Evolutionary conservation across 192 early-diverging fungal genomes (phyloP).

Genomic region (Coemansia sp.): DNA sequence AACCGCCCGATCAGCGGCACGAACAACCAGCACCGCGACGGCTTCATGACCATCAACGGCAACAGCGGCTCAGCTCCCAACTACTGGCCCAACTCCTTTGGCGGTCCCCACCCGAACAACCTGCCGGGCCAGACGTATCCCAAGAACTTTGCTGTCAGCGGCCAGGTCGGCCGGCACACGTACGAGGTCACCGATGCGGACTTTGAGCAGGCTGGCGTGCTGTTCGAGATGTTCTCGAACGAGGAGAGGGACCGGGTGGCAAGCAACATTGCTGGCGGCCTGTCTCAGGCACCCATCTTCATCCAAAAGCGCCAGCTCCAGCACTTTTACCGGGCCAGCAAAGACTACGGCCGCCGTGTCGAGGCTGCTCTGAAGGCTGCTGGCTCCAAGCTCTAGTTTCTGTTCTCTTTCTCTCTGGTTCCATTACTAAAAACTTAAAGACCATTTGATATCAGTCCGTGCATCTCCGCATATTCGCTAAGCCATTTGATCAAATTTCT

Average conservation of each 20-base stretch:
- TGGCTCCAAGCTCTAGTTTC: constrained; percentile 49
- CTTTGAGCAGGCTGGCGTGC: constrained; percentile 64
- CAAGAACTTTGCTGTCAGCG: constrained; percentile 46
- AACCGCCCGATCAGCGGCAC: constrained; percentile 64
- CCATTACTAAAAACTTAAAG: no score
- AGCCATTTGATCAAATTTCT: no score
- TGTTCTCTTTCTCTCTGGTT: no score
- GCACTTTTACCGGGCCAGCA: constrained; percentile 71
- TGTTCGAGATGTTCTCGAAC: constrained; percentile 64
- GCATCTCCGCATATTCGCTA: no score
- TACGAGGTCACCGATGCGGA: constrained; percentile 59
- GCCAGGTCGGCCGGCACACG: constrained; percentile 61
- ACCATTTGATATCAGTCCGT: no score
- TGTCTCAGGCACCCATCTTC: constrained; percentile 63
- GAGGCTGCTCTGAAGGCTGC: constrained; percentile 61
- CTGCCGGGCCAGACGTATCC: constrained; percentile 54
- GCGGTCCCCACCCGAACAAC: constrained; percentile 61
- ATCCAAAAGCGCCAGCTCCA: constrained; percentile 69
- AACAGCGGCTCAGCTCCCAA: constrained; percentile 62
- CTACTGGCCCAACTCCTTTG: constrained; percentile 70
- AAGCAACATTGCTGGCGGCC: constrained; percentile 59
- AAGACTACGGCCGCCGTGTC: constrained; percentile 68
- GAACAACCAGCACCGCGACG: constrained; percentile 78
- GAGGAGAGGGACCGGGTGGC: constrained; percentile 64
- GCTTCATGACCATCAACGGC: constrained; percentile 62